A percentile compares a stretch with the other conserved stretches of the same genome.
phyloP scores from a whole-genome alignment of 179 eudicot genomes.

The Pouteria campechiana region DNA sequence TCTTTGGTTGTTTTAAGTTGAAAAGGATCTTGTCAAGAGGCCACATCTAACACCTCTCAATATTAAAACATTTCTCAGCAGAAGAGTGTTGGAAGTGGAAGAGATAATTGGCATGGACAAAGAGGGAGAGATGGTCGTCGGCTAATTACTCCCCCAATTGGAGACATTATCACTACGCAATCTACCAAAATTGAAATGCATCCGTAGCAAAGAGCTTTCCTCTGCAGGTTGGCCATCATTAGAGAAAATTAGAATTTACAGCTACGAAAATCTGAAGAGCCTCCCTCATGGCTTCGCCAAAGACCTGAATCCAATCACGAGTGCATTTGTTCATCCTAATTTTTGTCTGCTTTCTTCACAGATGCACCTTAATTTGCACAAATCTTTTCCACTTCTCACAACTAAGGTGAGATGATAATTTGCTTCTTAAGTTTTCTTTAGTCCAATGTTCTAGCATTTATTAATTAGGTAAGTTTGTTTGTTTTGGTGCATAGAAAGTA shows the following conservation, averaged over 20 bases:
- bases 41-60: slow-evolving; percentile 4
- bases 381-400: no score
- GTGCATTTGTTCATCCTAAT: no score
- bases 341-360: no score
- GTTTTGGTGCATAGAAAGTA: no score
- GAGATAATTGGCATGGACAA: slow-evolving; percentile 7
- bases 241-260: slow-evolving; percentile 9
- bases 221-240: slow-evolving; percentile 9
- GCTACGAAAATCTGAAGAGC: slow-evolving; percentile 12
- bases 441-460: no score
- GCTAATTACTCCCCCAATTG: slow-evolving; percentile 2
- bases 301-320: no score
- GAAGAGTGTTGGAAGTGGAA: slow-evolving; percentile 16
- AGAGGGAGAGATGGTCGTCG: neutral
- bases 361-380: no score
- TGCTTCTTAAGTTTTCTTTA: no score
- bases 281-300: no score
- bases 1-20: slow-evolving; percentile 18
- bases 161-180: slow-evolving; percentile 12
- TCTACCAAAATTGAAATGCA: slow-evolving; percentile 8
- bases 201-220: no score
- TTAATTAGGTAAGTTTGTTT: no score
- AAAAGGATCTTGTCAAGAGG: slow-evolving; percentile 4
- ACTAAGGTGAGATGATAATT: no score
- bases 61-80: slow-evolving; percentile 12